Conservation (phyloP, 1,284 basidiomycete species). For the Microbotryum silenes-acaulis region DNA sequence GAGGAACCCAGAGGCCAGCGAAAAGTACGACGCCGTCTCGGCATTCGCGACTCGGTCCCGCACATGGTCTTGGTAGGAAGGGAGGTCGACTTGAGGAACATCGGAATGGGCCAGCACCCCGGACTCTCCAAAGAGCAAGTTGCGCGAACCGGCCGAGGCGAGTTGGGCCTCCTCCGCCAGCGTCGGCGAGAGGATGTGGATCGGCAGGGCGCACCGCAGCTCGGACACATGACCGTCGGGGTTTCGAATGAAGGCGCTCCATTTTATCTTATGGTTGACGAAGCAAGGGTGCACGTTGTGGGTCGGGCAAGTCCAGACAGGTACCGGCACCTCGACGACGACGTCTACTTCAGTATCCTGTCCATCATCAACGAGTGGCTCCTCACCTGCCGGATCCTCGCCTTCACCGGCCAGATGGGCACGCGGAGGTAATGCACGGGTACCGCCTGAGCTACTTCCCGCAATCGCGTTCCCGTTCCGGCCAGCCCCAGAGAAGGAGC, state of each 20-base stretch:
- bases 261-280: slow-evolving; percentile 51
- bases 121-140: slow-evolving; percentile 52
- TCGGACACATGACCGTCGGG: slow-evolving; percentile 56
- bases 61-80: slow-evolving; percentile 77
- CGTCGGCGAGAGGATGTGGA: slow-evolving; percentile 66
- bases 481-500: slow-evolving; percentile 11
- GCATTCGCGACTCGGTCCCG: slow-evolving; percentile 79
- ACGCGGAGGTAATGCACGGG: slow-evolving; percentile 3
- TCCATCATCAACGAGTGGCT: slow-evolving; percentile 20
- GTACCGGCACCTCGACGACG: slow-evolving; percentile 31
- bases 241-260: slow-evolving; percentile 51
- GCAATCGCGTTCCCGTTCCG: slow-evolving; percentile 4
- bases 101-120: slow-evolving; percentile 43
- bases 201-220: slow-evolving; percentile 78
- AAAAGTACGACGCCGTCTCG: slow-evolving; percentile 48
- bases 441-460: not conserved
- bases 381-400: slow-evolving; percentile 6
- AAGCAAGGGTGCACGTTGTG: slow-evolving; percentile 28
- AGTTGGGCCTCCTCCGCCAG: slow-evolving; percentile 65
- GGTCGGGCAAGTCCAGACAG: slow-evolving; percentile 30
- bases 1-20: slow-evolving; percentile 21
- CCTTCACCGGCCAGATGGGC: slow-evolving; percentile 21
- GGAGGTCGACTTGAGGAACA: slow-evolving; percentile 61
- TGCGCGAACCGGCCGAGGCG: slow-evolving; percentile 62
- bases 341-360: slow-evolving; percentile 34